A percentile compares a stretch with the other conserved stretches of the same genome.
These are phyloP conservation scores for Phialophora macrospora DNA, from an alignment of 2,329 filamentous ascomycete species.

Conservation along the genomic window DNA sequence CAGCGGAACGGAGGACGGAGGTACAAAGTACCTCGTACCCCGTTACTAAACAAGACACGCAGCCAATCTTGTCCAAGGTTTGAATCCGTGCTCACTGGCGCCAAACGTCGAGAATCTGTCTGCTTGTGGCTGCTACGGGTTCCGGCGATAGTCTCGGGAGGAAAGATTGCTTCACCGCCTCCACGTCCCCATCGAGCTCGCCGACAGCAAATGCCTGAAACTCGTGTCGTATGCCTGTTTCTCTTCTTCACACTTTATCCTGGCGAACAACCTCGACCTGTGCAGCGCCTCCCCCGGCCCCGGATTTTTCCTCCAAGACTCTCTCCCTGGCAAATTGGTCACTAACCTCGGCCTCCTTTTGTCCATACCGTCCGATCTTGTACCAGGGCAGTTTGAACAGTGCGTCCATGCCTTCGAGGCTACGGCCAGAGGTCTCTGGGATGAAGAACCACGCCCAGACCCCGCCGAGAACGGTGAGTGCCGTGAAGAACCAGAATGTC, in stretches of 20 bases:
- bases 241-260: slow-evolving; percentile 16
- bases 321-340: slow-evolving; percentile 18
- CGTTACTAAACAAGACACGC: background rate
- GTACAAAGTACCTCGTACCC: background rate
- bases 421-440: slow-evolving; percentile 70
- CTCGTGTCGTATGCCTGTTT: background rate
- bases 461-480: slow-evolving; percentile 69
- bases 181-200: background rate
- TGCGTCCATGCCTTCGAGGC: slow-evolving; percentile 66
- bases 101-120: background rate
- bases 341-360: slow-evolving; percentile 26
- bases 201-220: background rate
- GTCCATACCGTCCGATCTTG: slow-evolving; percentile 61
- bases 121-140: background rate
- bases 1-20: background rate
- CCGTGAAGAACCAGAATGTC: slow-evolving; percentile 77
- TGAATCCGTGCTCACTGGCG: background rate
- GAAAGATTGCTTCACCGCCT: background rate
- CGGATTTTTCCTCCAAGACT: slow-evolving; percentile 27
- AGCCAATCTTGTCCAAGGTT: background rate
- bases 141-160: background rate
- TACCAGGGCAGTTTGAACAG: slow-evolving; percentile 77
- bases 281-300: background rate
- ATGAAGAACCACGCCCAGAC: slow-evolving; percentile 74
- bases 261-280: slow-evolving; percentile 19